Conservation (phyloP, 2,329 filamentous ascomycete species). For the Geosmithia morbida region DNA sequence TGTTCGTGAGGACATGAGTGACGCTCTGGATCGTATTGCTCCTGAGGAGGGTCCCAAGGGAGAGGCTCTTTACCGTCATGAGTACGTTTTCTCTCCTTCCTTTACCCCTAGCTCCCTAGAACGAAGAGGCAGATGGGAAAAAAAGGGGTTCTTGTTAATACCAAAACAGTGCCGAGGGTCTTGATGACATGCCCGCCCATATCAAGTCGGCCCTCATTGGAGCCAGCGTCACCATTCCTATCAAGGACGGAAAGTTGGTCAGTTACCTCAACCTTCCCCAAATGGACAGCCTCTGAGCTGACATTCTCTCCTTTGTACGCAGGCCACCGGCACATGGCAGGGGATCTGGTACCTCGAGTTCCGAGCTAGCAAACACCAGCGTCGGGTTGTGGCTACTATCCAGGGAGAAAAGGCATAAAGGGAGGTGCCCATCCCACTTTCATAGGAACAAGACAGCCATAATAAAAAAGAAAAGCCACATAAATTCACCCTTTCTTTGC, state of each 20-base stretch:
- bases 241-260: constrained; percentile 68
- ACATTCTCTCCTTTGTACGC: neutral
- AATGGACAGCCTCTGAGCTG: neutral
- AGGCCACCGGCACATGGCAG: constrained; percentile 61
- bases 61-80: constrained; percentile 65
- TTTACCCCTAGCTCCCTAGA: neutral
- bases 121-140: neutral
- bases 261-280: constrained; percentile 9
- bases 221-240: constrained; percentile 80
- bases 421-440: neutral
- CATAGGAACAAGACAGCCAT: neutral
- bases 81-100: constrained; percentile 14
- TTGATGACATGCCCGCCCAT: constrained; percentile 94
- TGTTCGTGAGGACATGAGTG: constrained; percentile 87
- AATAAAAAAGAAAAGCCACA: neutral
- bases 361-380: constrained; percentile 56
- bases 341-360: constrained; percentile 95
- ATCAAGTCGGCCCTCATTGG: constrained; percentile 86
- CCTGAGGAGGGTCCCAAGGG: constrained; percentile 62
- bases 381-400: constrained; percentile 83
- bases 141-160: neutral
- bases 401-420: constrained; percentile 59
- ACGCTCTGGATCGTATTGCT: constrained; percentile 81
- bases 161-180: constrained; percentile 54
- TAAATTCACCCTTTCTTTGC: neutral